Conservation (phyloP, 495 filamentous ascomycete genomes). For the Podospora appendiculata region DNA sequence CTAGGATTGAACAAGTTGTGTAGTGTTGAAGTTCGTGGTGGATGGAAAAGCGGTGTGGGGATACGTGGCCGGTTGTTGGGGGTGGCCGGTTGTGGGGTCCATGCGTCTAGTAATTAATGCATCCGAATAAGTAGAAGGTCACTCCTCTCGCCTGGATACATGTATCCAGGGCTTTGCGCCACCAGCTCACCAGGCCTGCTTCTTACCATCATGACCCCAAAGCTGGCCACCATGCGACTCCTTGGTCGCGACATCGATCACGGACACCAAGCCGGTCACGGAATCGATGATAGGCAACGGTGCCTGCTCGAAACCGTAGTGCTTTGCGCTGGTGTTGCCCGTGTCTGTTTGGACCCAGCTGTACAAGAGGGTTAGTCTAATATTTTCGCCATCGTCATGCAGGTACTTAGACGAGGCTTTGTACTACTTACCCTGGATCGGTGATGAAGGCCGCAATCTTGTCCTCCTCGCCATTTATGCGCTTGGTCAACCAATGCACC, state of each 20-base stretch:
- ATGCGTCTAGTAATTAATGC: no score
- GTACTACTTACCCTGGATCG: neutral
- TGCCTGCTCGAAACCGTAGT: constrained; percentile 28
- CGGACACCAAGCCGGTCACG: constrained; percentile 25
- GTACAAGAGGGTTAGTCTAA: constrained; percentile 24
- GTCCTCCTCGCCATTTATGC: neutral
- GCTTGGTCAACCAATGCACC: constrained; percentile 1
- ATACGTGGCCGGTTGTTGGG: no score
- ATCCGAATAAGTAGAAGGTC: no score
- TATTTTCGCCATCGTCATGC: constrained; percentile 33
- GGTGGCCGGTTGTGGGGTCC: no score
- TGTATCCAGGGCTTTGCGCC: no score
- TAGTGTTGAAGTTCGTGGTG: no score
- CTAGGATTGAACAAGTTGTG: no score
- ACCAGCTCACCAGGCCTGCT: neutral
- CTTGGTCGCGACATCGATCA: constrained; percentile 28
- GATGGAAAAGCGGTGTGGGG: no score
- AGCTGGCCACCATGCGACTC: constrained; percentile 34
- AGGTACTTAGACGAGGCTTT: constrained; percentile 19
- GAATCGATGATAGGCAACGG: constrained; percentile 22
- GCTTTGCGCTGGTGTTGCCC: constrained; percentile 32
- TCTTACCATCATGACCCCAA: neutral
- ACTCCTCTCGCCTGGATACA: no score
- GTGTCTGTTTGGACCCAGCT: constrained; percentile 39
- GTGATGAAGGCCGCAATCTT: neutral